Percentiles rank a stretch among this genome's conserved stretches.
phyloP scores from a whole-genome alignment of 2,329 filamentous ascomycete species.

The Pseudonectria foliicola region DNA sequence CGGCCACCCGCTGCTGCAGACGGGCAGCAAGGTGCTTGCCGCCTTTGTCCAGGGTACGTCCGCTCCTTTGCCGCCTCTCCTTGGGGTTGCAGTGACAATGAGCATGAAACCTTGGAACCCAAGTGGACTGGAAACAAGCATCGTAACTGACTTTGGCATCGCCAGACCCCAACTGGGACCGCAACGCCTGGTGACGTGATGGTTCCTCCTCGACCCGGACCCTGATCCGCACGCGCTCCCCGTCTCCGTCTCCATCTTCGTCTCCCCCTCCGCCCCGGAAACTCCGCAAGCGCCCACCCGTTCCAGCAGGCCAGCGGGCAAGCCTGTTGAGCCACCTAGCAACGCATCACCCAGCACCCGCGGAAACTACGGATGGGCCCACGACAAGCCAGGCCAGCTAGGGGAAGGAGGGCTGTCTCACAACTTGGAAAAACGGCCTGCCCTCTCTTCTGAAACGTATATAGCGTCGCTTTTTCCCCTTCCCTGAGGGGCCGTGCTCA shows the following conservation, averaged over 20 bases:
- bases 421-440: too few species aligned
- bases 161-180: slow-evolving; percentile 80
- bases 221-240: neutral
- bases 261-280: slow-evolving; percentile 13
- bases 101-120: slow-evolving; percentile 8
- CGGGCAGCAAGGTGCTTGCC: slow-evolving; percentile 91
- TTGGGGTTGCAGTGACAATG: neutral
- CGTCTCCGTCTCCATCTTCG: slow-evolving; percentile 16
- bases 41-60: slow-evolving; percentile 92
- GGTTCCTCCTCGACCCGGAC: too few species aligned
- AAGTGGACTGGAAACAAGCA: slow-evolving; percentile 1
- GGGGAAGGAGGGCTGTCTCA: too few species aligned
- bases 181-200: slow-evolving; percentile 68
- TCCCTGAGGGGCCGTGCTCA: too few species aligned
- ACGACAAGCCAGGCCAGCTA: too few species aligned
- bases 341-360: too few species aligned
- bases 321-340: too few species aligned
- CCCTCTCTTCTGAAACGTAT: too few species aligned
- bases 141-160: slow-evolving; percentile 1
- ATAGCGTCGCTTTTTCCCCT: too few species aligned
- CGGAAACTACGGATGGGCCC: too few species aligned
- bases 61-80: neutral
- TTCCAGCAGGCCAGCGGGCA: neutral
- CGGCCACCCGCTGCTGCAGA: slow-evolving; percentile 92
- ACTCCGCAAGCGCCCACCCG: slow-evolving; percentile 17